Base-by-base conservation (phyloP, 345 rosid species). In the Triadica sebifera region DNA sequence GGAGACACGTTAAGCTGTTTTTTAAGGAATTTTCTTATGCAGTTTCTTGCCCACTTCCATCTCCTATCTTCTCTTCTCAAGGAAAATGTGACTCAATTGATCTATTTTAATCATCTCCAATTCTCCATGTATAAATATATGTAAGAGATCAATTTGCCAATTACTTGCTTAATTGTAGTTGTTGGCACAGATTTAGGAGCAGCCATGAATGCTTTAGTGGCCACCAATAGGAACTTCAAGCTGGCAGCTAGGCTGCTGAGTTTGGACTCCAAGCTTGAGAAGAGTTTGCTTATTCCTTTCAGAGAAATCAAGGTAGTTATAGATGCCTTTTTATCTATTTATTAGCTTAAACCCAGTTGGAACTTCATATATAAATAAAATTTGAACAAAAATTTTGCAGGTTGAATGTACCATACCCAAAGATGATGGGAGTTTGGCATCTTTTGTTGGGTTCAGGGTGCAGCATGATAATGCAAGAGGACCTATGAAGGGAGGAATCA, bases 391-490 rank as follows among this genome's bases (percentile, higher is more conserved):
- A 49, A 29, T 9, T 51, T 61, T 81, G 80, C 84, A 94, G 98
- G 99, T 91, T 61, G 99, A 95, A 75, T 93, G 98, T 65, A 90
- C 98, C 68, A 93, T 95, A 61, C 97, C 97, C 1, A 93, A 88
- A 81, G 99, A 93, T 20, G 94, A 95, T 74, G 99, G 99, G 6
- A 88, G 88, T 39, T 81, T 95, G 82, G 94, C 93, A 47, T 85
- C 98, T 46, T 95, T 83, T 85, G 94, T 95, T 74, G 99, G 98
- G 67, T 93, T 95, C 79, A 86, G 97, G 75, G 84, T 95, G 79
- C 99, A 95, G 73, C 99, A 93, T 67, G 99, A 95, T 85, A 95
- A 95, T 87, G 94, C 97, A 34, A 86, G 99, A 76, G 99, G 99
- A 61, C 99, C 99, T 38, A 93, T 93, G 99, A 95, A 95, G 76